These are phyloP conservation scores for Schwanniomyces yamadae DNA, from an alignment of 805 yeast species.

Conservation along the genomic window DNA sequence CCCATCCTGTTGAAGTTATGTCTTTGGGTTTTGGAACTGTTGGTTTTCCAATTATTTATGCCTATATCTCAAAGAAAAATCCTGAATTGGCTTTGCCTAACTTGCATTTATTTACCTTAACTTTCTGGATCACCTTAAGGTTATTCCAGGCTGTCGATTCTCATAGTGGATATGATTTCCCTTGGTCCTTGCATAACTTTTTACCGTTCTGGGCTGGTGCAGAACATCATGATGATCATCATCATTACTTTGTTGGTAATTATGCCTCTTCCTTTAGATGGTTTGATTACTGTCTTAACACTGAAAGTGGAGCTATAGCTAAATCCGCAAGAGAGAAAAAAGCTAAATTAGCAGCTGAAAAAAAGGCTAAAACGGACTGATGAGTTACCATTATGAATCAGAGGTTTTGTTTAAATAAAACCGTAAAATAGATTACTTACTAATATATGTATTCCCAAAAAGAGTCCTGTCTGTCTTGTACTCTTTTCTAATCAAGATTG, in stretches of 20 bases:
- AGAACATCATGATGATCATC: slow-evolving; percentile 61
- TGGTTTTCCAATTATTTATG: slow-evolving; percentile 53
- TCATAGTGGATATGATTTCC: slow-evolving; percentile 62
- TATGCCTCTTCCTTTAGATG: slow-evolving; percentile 59
- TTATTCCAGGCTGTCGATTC: slow-evolving; percentile 61
- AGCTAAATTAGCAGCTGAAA: slow-evolving; percentile 43
- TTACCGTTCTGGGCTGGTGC: slow-evolving; percentile 69
- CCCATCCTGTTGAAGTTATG: slow-evolving; percentile 59
- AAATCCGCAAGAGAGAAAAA: slow-evolving; percentile 47
- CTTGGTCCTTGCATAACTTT: slow-evolving; percentile 56
- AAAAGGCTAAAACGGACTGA: slow-evolving; percentile 19
- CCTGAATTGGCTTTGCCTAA: slow-evolving; percentile 23
- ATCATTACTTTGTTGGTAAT: slow-evolving; percentile 58
- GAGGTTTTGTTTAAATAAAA: no score
- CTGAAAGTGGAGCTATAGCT: slow-evolving; percentile 58
- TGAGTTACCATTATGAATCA: slow-evolving; percentile 2
- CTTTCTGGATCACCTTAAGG: slow-evolving; percentile 52
- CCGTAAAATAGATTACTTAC: no score
- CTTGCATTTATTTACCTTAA: slow-evolving; percentile 54
- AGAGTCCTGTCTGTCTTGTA: no score
- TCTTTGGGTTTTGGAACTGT: slow-evolving; percentile 60
- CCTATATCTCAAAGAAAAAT: slow-evolving; percentile 3
- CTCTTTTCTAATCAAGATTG: no score
- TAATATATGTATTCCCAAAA: no score
- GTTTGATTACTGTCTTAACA: slow-evolving; percentile 53